Conservation (phyloP, 2,329 filamentous ascomycete genomes). For the Trichophyton mentagrophytes region DNA sequence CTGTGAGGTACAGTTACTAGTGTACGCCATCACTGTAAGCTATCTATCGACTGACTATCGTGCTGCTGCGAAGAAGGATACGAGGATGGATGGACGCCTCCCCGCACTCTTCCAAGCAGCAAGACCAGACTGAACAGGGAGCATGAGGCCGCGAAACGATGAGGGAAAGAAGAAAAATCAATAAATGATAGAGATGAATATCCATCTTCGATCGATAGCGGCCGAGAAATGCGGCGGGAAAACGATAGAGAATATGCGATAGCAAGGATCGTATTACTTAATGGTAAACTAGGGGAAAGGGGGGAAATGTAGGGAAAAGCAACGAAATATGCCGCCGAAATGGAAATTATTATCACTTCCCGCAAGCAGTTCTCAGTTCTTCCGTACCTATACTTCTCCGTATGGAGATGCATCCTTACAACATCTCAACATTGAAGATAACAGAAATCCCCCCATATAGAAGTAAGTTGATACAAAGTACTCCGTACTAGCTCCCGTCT, state of each 20-base stretch:
- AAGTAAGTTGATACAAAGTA: not conserved
- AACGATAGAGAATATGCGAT: not conserved
- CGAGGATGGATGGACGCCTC: constrained; percentile 3
- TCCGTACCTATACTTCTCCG: not conserved
- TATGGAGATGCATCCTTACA: not conserved
- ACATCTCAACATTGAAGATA: not conserved
- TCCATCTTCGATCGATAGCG: not conserved
- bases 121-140: not conserved
- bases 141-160: not conserved
- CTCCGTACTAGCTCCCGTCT: not conserved
- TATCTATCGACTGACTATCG: not conserved
- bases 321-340: not conserved
- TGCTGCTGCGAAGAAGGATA: not conserved
- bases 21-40: not conserved
- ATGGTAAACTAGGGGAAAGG: not conserved
- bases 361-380: not conserved
- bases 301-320: not conserved
- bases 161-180: not conserved
- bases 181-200: not conserved
- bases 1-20: not conserved
- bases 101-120: not conserved
- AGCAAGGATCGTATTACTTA: not conserved
- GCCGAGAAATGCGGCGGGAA: not conserved
- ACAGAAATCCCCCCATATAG: not conserved
- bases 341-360: not conserved